Evolutionary conservation across 169 alveolate species (phyloP), one percentile per base, ranked within the genome.

Genomic region (Eimeria praecox): DNA sequence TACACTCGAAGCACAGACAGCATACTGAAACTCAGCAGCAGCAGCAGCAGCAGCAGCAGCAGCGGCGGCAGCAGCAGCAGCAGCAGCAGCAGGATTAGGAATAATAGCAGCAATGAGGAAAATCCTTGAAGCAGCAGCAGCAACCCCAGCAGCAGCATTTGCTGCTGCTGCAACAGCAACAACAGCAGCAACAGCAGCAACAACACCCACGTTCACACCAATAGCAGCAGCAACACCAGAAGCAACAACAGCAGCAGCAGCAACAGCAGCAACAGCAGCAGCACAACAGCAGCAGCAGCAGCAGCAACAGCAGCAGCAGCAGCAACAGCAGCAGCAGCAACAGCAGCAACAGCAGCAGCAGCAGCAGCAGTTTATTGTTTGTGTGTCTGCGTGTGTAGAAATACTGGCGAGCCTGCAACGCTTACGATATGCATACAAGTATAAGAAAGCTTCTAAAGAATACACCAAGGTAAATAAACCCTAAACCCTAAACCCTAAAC

Each of bases 11-110:
- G n/a, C n/a, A n/a, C n/a, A n/a, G n/a, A n/a, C n/a, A n/a, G n/a
- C n/a, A n/a, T n/a, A n/a, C n/a, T n/a, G n/a, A n/a, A n/a, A n/a
- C n/a, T n/a, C n/a, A n/a, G n/a, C n/a, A n/a, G n/a, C n/a, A n/a
- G n/a, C n/a, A n/a, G n/a, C n/a, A n/a, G n/a, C n/a, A n/a, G n/a
- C 89, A 49, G 95, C 95, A 16, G 80, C 95, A 44, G 90, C 95
- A 8, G 49, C 89, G 9, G 64, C n/a, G 4, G 95, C 89, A n/a
- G 90, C 95, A 38, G 78, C 95, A 40, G 52, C 83, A 73, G 35
- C 95, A 80, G 33, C 90, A 40, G 27, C 38, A n/a, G 16, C 30
- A 24, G 42, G 66, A 56, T 1, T 44, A 52, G 75, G 27, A 44
- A 30, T 44, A 46, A n/a, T 49, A 83, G 92, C 77, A 33, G 89